Evolutionary conservation across 768 basidiomycete species (phyloP), one percentile per base, ranked within the genome.

Genomic region (Rubroboletus pulcherrimus): DNA sequence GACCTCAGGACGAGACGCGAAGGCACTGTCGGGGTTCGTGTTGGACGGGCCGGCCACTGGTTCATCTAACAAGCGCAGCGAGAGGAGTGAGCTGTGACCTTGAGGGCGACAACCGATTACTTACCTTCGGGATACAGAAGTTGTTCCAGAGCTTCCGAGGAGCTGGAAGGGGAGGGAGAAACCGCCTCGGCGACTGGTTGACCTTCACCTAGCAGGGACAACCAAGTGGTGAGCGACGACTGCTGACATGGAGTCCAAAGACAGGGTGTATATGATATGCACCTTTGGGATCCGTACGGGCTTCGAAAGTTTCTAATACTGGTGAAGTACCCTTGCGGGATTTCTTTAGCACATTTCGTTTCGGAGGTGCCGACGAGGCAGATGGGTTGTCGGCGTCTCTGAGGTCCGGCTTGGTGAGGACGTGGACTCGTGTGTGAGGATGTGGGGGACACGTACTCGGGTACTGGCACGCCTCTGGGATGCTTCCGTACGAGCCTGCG

Each of bases 401-500:
- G 47, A 46, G 38, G 17, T 44, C 19, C 33, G 12, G 31, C 17
- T 37, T 11, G 11, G 43, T 54, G 37, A 50, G 50, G 8, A 42
- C 47, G 42, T 24, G 29, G 30, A 24, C 10, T 11, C 5, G 6
- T 5, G 7, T 15, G 14, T 14, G 29, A 38, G 34, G 26, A 33
- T 9, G 12, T 9, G 9, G 38, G 11, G 17, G 12, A 34, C 8
- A 56, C 63, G 29, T 30, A 60, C 63, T 49, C 51, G 12, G 39
- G 11, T 30, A 51, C n/a, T 3, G 69, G 71, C 0, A 69, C 63
- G 0, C 71, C 69, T 26, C 34, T 38, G n/a, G 70, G 71, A 43
- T 66, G 58, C 26, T 67, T 72, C 35, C 34, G 56, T 9, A 66
- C 29, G 41, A 70, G 59, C 50, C 63, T 54, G 37, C 56, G 55